Conservation (phyloP, 768 basidiomycete genomes). For the Thelephora aurantiotincta region DNA sequence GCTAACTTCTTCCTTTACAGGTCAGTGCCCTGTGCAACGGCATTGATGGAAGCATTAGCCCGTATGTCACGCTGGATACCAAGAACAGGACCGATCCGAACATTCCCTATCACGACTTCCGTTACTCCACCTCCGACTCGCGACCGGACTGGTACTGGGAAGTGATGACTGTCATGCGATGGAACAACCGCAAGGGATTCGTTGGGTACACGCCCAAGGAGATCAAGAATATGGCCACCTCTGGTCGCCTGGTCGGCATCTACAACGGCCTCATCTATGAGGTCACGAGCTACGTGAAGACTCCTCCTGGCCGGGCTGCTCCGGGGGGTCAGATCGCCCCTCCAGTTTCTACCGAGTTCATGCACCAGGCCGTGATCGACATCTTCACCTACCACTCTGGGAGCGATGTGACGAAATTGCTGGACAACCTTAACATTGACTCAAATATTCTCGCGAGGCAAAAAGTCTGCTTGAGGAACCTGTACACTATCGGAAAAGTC, state of each 20-base stretch:
- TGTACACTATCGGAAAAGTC: conserved; percentile 84
- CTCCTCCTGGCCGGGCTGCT: conserved; percentile 40
- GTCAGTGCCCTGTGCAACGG: conserved; percentile 92
- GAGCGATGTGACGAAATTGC: conserved; percentile 63
- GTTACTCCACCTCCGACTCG: conserved; percentile 73
- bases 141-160: conserved; percentile 99
- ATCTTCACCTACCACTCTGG: conserved; percentile 71
- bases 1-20: conserved; percentile 20
- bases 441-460: conserved; percentile 49
- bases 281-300: conserved; percentile 63
- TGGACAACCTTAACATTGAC: conserved; percentile 52
- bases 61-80: conserved; percentile 63
- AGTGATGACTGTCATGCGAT: conserved; percentile 87
- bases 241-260: conserved; percentile 61
- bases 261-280: conserved; percentile 84
- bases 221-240: conserved; percentile 53
- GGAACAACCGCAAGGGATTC: conserved; percentile 78
- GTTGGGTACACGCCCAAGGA: conserved; percentile 70
- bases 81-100: conserved; percentile 67
- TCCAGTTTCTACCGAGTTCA: conserved; percentile 43
- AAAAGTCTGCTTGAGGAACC: conserved; percentile 80
- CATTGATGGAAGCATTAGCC: conserved; percentile 58
- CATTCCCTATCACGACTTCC: conserved; percentile 91
- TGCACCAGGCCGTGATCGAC: conserved; percentile 51
- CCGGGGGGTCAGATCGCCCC: conserved; percentile 32